A percentile compares a stretch with the other conserved stretches of the same genome.
Conservation (phyloP, 345 rosid genomes). For the Kandelia obovata region DNA sequence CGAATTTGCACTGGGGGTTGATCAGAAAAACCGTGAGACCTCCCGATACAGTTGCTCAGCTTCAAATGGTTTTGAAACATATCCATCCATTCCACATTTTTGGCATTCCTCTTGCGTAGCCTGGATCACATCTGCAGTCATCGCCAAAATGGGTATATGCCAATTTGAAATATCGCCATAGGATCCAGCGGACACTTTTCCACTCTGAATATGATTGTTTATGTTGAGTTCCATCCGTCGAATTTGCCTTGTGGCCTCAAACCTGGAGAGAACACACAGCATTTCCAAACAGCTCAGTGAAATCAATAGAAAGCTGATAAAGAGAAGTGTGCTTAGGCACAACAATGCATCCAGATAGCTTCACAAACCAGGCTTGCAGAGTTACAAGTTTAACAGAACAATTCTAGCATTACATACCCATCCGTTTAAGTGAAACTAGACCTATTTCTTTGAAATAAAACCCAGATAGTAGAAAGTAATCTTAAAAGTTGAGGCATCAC, state of each 20-base stretch:
- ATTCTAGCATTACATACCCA: conserved; percentile 48
- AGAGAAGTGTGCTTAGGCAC: not conserved
- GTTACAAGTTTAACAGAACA: not conserved
- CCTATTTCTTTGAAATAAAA: not conserved
- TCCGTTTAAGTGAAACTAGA: conserved; percentile 42
- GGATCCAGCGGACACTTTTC: conserved; percentile 35
- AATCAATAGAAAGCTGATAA: not conserved
- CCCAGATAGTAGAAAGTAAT: not conserved
- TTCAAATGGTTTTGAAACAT: conserved; percentile 90
- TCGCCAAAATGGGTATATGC: conserved; percentile 77
- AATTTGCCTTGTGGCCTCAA: conserved; percentile 72
- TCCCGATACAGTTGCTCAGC: conserved; percentile 65
- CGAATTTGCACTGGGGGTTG: conserved; percentile 12
- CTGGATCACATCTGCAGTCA: conserved; percentile 96
- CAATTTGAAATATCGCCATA: conserved; percentile 34
- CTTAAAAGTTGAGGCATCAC: conserved; percentile 6
- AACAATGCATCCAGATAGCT: not conserved
- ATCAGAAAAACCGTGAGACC: conserved; percentile 58
- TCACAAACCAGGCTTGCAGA: not conserved
- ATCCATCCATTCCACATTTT: conserved; percentile 66
- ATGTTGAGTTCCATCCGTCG: conserved; percentile 51
- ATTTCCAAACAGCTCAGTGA: not conserved
- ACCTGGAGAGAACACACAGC: conserved; percentile 37
- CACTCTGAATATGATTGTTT: conserved; percentile 30
- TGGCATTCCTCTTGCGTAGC: conserved; percentile 72